Conservation (phyloP, 2,329 filamentous ascomycete species). For the Xylaria sp. region DNA sequence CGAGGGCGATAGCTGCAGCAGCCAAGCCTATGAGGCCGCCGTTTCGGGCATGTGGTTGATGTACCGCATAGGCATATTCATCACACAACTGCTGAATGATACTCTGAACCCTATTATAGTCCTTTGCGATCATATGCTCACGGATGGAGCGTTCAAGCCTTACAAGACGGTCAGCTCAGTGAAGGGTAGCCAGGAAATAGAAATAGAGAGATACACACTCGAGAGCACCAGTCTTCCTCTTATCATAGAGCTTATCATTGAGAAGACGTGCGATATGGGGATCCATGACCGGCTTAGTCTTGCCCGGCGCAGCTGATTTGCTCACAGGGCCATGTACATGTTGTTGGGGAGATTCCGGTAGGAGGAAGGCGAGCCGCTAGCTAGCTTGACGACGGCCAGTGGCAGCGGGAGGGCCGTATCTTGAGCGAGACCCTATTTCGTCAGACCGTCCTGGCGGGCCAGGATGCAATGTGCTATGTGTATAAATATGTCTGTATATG, state of each 20-base stretch:
- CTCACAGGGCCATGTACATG: conserved; percentile 28
- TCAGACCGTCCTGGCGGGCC: background rate
- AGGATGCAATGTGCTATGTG: background rate
- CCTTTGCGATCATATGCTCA: conserved; percentile 78
- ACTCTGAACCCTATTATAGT: conserved; percentile 82
- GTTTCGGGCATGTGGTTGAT: conserved; percentile 96
- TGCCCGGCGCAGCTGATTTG: background rate
- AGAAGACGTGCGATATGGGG: conserved; percentile 86
- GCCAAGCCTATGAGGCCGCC: conserved; percentile 95
- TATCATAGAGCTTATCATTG: conserved; percentile 99
- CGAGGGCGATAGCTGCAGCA: conserved; percentile 93
- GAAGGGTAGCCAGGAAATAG: background rate
- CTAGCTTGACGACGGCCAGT: background rate
- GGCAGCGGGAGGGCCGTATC: background rate
- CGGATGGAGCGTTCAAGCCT: conserved; percentile 93
- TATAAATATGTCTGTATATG: conserved; percentile 3
- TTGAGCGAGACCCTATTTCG: conserved; percentile 30
- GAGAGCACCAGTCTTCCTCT: conserved; percentile 93
- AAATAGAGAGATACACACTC: conserved; percentile 70
- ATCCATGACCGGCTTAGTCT: conserved; percentile 72
- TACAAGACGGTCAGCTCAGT: conserved; percentile 33
- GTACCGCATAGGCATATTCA: conserved; percentile 96
- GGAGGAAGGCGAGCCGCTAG: conserved; percentile 17
- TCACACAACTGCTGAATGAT: conserved; percentile 97
- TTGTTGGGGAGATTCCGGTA: background rate